Evolutionary conservation across 2,329 filamentous ascomycete species (phyloP).

Genomic region (Pseudocercospora cruenta): DNA sequence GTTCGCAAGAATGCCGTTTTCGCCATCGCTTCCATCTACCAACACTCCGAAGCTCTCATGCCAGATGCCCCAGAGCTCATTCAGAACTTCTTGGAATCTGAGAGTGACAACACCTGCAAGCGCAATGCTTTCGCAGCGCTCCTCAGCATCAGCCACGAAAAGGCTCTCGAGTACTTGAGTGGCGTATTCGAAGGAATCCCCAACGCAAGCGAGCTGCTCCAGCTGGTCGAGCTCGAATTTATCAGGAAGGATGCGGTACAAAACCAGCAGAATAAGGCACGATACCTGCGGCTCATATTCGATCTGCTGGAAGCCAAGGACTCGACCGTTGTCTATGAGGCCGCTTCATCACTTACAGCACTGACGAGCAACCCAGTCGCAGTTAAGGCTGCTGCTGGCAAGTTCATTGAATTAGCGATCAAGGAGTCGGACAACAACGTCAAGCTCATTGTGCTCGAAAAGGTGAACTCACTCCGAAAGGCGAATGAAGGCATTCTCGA

Average conservation of each 20-base stretch:
- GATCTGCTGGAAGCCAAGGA: constrained; percentile 91
- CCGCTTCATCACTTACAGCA: constrained; percentile 89
- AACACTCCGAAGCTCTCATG: constrained; percentile 87
- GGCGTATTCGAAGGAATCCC: constrained; percentile 90
- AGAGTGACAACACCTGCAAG: constrained; percentile 95
- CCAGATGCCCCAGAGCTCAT: constrained; percentile 94
- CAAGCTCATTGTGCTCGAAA: constrained; percentile 95
- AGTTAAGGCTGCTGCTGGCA: constrained; percentile 92
- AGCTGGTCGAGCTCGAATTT: constrained; percentile 93
- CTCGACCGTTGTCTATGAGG: constrained; percentile 96
- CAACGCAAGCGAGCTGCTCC: constrained; percentile 90
- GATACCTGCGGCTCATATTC: constrained; percentile 92
- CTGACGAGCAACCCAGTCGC: constrained; percentile 96
- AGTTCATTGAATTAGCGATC: constrained; percentile 96
- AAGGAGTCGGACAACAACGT: constrained; percentile 99
- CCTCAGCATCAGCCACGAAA: constrained; percentile 88
- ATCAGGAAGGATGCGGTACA: constrained; percentile 96
- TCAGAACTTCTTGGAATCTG: constrained; percentile 82
- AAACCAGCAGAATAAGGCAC: constrained; percentile 92
- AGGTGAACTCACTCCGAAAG: constrained; percentile 82
- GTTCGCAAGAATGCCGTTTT: constrained; percentile 98
- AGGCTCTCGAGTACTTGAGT: constrained; percentile 84
- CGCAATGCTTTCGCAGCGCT: constrained; percentile 95
- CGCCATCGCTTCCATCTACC: constrained; percentile 88
- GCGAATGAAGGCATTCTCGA: constrained; percentile 91